Evolutionary conservation across 1,284 basidiomycete species (phyloP), one percentile per base, ranked within the genome.

Genomic region (Marasmius tenuissimus): DNA sequence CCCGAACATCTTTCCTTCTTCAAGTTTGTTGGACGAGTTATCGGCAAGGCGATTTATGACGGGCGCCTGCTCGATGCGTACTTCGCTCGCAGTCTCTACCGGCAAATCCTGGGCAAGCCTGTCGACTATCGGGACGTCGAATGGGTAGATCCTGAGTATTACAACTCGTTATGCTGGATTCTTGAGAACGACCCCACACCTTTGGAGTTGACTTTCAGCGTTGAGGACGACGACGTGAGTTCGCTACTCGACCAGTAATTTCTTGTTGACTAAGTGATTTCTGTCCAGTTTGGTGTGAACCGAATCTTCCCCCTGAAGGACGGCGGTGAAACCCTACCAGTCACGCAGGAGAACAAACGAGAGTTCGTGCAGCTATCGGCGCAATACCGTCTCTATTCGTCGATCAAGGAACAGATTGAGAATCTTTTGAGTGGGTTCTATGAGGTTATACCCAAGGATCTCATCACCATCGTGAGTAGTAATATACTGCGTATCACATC

Each of bases 21-120:
- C 91, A 96, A 96, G 72, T 99, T 99, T 70, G 95, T 99, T 50
- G 97, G 97, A 5, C 91, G 96, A 49, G 91, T 99, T 68, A 98
- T 99, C 68, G 97, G 97, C 48, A 94, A 96, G 75, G 96, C 95
- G 8, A 95, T 97, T 67, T 95, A 94, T 73, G 97, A 98, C 71
- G 96, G 96, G 4, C 89, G 97, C 18, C 82, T 99, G 38, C 85
- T 99, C 42, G 97, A 99, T 74, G 97, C 97, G 10, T 98, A 99
- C 81, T 99, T 99, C 73, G 94, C 93, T 20, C 88, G 96, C 65
- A 97, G 96, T 67, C 78, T 98, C 75, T 97, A 98, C 79, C 88
- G 96, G 65, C 96, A 97, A 73, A 83, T 98, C 48, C 83, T 98
- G 38, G 93, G 92, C 49, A 94, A 96, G 72, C 91, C 87, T 8